These are phyloP conservation scores for Pseudogymnoascus sp. DNA, from an alignment of 2,329 filamentous ascomycete species.

Conservation along the genomic window DNA sequence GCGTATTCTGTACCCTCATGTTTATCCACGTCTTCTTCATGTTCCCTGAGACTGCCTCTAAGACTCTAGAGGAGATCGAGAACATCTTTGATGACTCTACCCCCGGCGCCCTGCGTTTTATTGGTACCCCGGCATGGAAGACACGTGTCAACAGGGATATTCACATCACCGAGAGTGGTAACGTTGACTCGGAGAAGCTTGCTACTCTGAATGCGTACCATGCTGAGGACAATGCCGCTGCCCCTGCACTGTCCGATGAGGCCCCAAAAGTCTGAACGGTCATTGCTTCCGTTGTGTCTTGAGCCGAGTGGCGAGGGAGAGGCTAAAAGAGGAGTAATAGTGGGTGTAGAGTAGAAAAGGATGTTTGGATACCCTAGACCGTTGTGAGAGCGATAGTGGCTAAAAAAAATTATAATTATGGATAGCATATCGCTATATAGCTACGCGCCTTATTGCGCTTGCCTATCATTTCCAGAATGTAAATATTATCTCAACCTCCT, in stretches of 20 bases:
- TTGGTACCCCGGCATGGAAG: constrained; percentile 18
- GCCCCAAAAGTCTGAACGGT: background rate
- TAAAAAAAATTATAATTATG: background rate
- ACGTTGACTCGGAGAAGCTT: constrained; percentile 25
- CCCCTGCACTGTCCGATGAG: background rate
- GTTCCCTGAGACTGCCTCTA: constrained; percentile 49
- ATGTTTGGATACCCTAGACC: background rate
- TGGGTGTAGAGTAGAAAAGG: background rate
- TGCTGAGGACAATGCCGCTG: constrained; percentile 6
- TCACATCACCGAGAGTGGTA: constrained; percentile 22
- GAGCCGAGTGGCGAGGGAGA: background rate
- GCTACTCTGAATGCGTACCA: constrained; percentile 14
- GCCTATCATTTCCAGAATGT: background rate
- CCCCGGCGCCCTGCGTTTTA: background rate
- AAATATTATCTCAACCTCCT: background rate
- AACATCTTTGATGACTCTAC: constrained; percentile 45
- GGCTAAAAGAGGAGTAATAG: background rate
- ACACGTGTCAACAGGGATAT: constrained; percentile 22
- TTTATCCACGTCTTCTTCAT: constrained; percentile 44
- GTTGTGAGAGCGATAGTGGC: background rate
- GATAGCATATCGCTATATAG: background rate
- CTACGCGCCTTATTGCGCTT: background rate
- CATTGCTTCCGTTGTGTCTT: background rate
- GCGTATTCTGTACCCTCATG: constrained; percentile 42
- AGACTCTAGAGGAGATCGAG: constrained; percentile 46